phyloP scores from a whole-genome alignment of 768 basidiomycete species.

The Dentipellis fragilis region DNA sequence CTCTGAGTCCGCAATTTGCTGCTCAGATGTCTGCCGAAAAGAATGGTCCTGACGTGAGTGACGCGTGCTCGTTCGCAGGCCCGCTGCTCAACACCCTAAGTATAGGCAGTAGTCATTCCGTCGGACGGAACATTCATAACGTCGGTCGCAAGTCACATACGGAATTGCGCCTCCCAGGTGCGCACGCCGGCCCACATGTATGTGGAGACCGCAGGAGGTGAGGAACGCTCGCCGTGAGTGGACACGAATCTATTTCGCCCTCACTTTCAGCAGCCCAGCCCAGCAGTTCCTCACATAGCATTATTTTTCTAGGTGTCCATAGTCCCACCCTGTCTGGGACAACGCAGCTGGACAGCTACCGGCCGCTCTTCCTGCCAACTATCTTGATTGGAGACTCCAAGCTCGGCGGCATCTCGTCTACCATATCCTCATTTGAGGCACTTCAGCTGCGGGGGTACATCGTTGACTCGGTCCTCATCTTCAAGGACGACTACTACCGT shows the following conservation, averaged over 20 bases:
- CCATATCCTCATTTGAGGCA: conserved; percentile 89
- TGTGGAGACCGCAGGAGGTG: conserved; percentile 94
- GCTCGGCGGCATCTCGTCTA: conserved; percentile 90
- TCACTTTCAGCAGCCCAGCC: neutral
- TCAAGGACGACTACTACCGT: conserved; percentile 78
- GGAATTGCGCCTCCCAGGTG: conserved; percentile 32
- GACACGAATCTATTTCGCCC: conserved; percentile 1
- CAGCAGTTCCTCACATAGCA: no score
- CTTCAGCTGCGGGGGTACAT: conserved; percentile 84
- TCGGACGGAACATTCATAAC: conserved; percentile 59
- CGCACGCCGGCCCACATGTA: conserved; percentile 49
- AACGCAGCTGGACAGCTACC: conserved; percentile 77
- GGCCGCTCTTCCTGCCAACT: conserved; percentile 80
- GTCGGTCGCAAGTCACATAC: conserved; percentile 55
- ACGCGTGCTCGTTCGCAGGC: neutral
- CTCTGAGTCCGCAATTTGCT: conserved; percentile 91
- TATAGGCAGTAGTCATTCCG: conserved; percentile 26
- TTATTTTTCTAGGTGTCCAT: conserved; percentile 59
- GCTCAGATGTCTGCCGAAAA: conserved; percentile 37
- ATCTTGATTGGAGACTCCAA: conserved; percentile 81
- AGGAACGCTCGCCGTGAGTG: conserved; percentile 19
- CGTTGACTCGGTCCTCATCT: conserved; percentile 75
- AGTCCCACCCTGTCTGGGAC: conserved; percentile 79
- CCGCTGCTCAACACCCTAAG: neutral
- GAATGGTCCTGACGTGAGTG: conserved; percentile 21